Evolutionary conservation across 2,329 filamentous ascomycete genomes (phyloP).

Genomic region (Juglanconis oblonga): DNA sequence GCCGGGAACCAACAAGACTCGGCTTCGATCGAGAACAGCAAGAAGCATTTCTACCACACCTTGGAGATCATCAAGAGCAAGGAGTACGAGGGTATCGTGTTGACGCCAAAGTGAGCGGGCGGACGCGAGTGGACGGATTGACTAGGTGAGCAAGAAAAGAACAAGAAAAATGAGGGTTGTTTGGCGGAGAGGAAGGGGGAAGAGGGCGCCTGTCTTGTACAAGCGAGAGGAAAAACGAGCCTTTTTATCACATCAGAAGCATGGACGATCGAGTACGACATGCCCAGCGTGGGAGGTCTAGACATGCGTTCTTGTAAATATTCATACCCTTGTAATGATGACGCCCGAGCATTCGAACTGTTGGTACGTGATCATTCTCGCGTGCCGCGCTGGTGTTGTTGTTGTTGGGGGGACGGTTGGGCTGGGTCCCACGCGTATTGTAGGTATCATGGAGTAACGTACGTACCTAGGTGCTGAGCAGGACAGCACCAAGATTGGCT

Average conservation of each 20-base stretch:
- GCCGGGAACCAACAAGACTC: slow-evolving; percentile 80
- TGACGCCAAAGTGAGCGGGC: slow-evolving; percentile 58
- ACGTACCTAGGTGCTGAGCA: no score
- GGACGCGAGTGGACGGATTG: no score
- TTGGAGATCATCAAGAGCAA: slow-evolving; percentile 88
- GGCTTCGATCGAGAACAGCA: slow-evolving; percentile 79
- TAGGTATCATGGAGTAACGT: no score
- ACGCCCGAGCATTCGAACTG: not conserved
- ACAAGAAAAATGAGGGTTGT: no score
- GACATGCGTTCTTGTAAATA: not conserved
- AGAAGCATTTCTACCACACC: slow-evolving; percentile 91
- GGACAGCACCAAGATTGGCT: no score
- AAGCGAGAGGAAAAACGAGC: not conserved
- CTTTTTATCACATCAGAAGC: not conserved
- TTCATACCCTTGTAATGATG: slow-evolving; percentile 2
- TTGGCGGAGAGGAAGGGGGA: no score
- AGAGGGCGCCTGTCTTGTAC: no score
- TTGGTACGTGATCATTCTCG: not conserved
- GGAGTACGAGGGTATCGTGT: slow-evolving; percentile 89
- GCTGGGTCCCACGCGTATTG: no score
- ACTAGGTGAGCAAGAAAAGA: not conserved
- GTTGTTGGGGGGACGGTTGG: no score
- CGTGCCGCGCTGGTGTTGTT: not conserved
- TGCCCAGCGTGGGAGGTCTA: not conserved
- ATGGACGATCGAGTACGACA: not conserved